phyloP scores from a whole-genome alignment of 257 asterid species.

The Prunella vulgaris region DNA sequence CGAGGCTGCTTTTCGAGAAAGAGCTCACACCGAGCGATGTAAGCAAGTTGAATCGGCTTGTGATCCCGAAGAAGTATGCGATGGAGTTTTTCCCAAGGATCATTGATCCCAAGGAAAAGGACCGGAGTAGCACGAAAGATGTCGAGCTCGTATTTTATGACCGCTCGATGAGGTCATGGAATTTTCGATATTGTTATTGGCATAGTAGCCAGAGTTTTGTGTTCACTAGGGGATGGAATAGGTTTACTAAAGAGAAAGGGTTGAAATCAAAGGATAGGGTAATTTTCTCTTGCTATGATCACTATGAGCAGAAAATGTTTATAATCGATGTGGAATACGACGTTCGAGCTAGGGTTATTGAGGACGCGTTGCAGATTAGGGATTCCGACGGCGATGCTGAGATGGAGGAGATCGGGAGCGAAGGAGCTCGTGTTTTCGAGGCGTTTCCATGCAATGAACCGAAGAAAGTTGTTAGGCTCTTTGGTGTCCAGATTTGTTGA shows the following conservation, averaged over 20 bases:
- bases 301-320: constrained; percentile 24
- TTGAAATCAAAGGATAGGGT: constrained; percentile 44
- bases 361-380: neutral
- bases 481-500: constrained; percentile 30
- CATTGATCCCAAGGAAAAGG: neutral
- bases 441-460: neutral
- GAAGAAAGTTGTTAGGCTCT: constrained; percentile 27
- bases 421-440: neutral
- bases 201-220: constrained; percentile 71
- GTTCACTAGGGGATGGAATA: constrained; percentile 66
- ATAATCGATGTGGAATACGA: constrained; percentile 42
- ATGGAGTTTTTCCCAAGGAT: constrained; percentile 39
- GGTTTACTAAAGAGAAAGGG: constrained; percentile 46
- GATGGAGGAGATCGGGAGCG: neutral
- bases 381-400: neutral
- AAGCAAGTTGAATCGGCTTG: constrained; percentile 41
- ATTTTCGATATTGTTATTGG: constrained; percentile 66
- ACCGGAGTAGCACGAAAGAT: constrained; percentile 21
- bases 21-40: constrained; percentile 64
- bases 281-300: constrained; percentile 38
- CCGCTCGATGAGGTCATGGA: constrained; percentile 48
- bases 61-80: constrained; percentile 54
- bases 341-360: neutral
- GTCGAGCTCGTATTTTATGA: constrained; percentile 42
- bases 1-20: constrained; percentile 42